phyloP scores from a whole-genome alignment of 192 early-diverging fungal species.

The Gonapodya sp. region DNA sequence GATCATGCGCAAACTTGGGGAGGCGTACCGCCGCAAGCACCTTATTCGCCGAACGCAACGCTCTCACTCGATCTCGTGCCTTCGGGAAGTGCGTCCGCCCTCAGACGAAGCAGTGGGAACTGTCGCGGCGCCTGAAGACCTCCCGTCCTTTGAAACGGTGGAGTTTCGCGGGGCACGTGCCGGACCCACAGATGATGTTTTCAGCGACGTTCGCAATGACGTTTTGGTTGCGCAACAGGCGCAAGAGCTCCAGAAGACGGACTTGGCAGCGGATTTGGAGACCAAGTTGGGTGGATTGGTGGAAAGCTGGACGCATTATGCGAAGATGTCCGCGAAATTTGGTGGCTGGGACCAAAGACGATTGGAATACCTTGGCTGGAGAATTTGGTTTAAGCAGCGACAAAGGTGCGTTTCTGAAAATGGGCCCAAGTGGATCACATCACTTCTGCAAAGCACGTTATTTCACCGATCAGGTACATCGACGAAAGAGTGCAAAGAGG shows the following conservation, averaged over 20 bases:
- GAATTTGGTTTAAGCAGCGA: neutral
- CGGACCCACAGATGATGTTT: neutral
- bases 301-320: neutral
- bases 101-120: neutral
- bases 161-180: neutral
- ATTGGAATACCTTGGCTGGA: neutral
- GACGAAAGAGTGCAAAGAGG: neutral
- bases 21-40: neutral
- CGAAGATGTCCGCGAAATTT: neutral
- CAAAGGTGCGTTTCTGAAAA: neutral
- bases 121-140: neutral
- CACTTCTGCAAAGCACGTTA: neutral
- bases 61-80: neutral
- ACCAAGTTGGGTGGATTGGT: neutral
- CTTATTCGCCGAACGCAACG: neutral
- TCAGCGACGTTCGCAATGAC: neutral
- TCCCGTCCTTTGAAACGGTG: neutral
- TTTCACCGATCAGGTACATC: neutral
- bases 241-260: neutral
- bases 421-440: too few relatives aligned
- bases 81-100: neutral
- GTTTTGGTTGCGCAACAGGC: neutral
- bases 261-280: neutral
- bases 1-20: neutral
- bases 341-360: neutral